Percentiles rank a stretch among this genome's conserved stretches.
Evolutionary conservation across 805 yeast genomes (phyloP).

Genomic region (Starmerella lactis-condensi): DNA sequence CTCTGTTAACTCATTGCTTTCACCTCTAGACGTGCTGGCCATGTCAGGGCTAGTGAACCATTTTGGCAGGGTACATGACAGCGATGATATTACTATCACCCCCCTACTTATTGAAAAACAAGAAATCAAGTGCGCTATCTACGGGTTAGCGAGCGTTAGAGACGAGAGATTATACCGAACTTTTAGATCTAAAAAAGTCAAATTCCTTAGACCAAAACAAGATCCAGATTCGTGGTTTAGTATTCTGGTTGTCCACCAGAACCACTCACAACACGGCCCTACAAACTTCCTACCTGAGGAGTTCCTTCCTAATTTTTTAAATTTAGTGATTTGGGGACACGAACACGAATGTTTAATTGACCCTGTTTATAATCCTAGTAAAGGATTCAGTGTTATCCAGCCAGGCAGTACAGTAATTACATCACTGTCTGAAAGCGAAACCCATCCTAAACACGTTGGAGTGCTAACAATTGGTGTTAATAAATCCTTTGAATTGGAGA

Average conservation of each 20-base stretch:
- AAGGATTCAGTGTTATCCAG: conserved; percentile 62
- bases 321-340: conserved; percentile 89
- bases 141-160: conserved; percentile 73
- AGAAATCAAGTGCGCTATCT: conserved; percentile 58
- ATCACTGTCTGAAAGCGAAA: conserved; percentile 69
- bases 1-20: conserved; percentile 27
- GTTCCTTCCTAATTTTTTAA: conserved; percentile 63
- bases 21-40: conserved; percentile 71
- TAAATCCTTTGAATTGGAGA: conserved; percentile 36
- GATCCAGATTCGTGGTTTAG: conserved; percentile 59
- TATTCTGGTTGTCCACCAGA: conserved; percentile 77
- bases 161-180: conserved; percentile 76
- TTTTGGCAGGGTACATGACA: conserved; percentile 64
- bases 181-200: conserved; percentile 62
- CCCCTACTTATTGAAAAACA: conserved; percentile 80
- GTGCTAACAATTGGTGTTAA: conserved; percentile 43
- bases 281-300: conserved; percentile 61
- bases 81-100: conserved; percentile 50
- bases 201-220: conserved; percentile 51
- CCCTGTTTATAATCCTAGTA: conserved; percentile 34
- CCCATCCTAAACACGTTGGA: conserved; percentile 54
- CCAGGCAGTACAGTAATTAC: conserved; percentile 94
- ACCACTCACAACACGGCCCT: conserved; percentile 62
- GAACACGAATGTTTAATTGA: conserved; percentile 84
- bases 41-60: conserved; percentile 74